These are phyloP conservation scores for Leonotis leonurus DNA, from an alignment of 257 asterid species.

Conservation along the genomic window DNA sequence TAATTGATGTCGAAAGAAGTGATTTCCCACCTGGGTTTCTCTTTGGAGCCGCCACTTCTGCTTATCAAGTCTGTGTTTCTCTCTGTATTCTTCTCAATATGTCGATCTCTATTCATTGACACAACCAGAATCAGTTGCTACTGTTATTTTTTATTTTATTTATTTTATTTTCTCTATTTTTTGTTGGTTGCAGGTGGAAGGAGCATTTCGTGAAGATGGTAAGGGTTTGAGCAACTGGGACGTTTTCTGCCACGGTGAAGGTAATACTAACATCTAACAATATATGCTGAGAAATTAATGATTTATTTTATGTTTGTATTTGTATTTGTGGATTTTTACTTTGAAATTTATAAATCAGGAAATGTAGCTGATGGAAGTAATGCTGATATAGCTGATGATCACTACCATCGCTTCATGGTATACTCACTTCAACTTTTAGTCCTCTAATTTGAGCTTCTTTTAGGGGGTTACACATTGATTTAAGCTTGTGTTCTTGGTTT, in stretches of 20 bases:
- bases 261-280: no score
- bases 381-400: constrained; percentile 68
- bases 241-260: constrained; percentile 34
- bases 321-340: neutral
- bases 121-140: neutral
- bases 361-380: constrained; percentile 40
- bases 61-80: constrained; percentile 27
- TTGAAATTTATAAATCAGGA: constrained; percentile 25
- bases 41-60: constrained; percentile 70
- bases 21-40: constrained; percentile 67
- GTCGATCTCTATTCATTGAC: neutral
- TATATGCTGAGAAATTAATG: neutral
- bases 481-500: neutral
- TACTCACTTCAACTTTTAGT: neutral
- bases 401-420: constrained; percentile 78
- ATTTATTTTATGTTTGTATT: neutral
- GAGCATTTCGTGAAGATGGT: constrained; percentile 66
- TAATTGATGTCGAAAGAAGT: constrained; percentile 25
- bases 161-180: neutral
- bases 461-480: neutral
- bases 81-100: neutral
- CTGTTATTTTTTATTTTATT: neutral
- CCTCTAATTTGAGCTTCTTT: neutral
- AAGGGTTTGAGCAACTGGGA: constrained; percentile 74
- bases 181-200: constrained; percentile 92